Percentiles rank a stretch among this genome's conserved stretches.
Evolutionary conservation across 768 basidiomycete genomes (phyloP).

Genomic region (Kwoniella bestiolae): DNA sequence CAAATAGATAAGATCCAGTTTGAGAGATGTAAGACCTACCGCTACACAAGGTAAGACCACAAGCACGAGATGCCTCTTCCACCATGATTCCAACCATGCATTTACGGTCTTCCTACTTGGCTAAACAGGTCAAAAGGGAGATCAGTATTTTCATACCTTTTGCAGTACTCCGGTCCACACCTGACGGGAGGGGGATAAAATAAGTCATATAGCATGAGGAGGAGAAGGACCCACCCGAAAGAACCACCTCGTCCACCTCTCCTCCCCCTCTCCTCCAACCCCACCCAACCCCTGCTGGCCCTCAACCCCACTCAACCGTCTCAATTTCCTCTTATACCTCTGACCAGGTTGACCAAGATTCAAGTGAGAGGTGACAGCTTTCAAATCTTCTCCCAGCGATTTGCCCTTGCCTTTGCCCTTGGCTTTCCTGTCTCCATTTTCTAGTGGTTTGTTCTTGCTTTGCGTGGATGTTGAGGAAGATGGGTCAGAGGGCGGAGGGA

Average conservation of each 20-base stretch:
- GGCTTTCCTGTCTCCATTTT: background rate
- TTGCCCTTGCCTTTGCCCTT: conserved; percentile 11
- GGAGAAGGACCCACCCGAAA: conserved; percentile 35
- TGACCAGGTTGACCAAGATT: conserved; percentile 9
- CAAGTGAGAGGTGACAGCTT: conserved; percentile 2
- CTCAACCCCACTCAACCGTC: conserved; percentile 17
- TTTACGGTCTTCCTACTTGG: conserved; percentile 57
- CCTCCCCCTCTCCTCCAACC: conserved; percentile 3
- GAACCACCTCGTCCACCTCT: conserved; percentile 37
- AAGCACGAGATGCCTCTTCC: conserved; percentile 58
- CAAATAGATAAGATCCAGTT: too few species aligned
- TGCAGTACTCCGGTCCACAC: too few species aligned
- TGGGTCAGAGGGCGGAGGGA: conserved; percentile 12
- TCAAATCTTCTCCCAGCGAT: conserved; percentile 3
- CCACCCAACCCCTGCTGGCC: background rate
- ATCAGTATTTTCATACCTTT: too few species aligned
- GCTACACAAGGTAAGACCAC: conserved; percentile 57
- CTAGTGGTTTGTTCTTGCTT: background rate
- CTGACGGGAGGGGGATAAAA: too few species aligned
- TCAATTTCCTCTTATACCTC: conserved; percentile 19
- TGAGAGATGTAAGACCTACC: conserved; percentile 40
- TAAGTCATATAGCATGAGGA: too few species aligned
- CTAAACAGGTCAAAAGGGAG: conserved; percentile 25
- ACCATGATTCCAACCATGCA: conserved; percentile 57
- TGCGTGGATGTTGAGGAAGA: conserved; percentile 7